A percentile compares a stretch with the other conserved stretches of the same genome.
phyloP scores from a whole-genome alignment of 83 land plant genomes.

The Thuja plicata region DNA sequence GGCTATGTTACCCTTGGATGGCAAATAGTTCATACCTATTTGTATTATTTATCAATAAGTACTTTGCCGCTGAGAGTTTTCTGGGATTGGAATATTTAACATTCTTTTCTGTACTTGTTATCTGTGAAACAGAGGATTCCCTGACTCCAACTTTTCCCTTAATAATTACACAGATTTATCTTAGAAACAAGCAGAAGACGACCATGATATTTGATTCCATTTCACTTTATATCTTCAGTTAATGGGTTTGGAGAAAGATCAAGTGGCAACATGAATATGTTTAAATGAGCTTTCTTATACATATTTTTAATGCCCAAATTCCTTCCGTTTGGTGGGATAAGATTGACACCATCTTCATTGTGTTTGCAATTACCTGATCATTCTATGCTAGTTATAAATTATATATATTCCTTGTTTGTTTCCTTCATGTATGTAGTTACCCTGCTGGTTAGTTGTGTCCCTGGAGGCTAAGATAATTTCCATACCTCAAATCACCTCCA shows the following conservation, averaged over 20 bases:
- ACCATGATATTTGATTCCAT: no score
- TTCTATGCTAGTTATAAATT: no score
- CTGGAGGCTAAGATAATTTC: neutral
- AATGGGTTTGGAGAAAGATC: neutral
- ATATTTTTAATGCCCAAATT: neutral
- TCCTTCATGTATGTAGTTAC: neutral
- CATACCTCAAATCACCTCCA: neutral
- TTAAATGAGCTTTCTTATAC: neutral
- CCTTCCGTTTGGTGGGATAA: neutral
- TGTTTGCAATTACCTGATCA: neutral
- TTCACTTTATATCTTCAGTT: no score
- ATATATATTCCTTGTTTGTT: neutral
- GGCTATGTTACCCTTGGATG: neutral
- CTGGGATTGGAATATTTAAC: neutral
- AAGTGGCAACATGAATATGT: neutral
- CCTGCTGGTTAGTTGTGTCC: neutral
- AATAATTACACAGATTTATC: neutral
- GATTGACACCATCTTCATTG: neutral
- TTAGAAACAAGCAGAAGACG: neutral
- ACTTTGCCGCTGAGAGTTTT: neutral
- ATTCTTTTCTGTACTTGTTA: neutral
- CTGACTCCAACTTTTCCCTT: neutral
- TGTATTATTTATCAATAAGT: neutral
- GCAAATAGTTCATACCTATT: neutral
- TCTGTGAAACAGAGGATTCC: neutral